Base-by-base conservation (phyloP, 2,329 filamentous ascomycete genomes). In the Colletotrichum plurivorum region DNA sequence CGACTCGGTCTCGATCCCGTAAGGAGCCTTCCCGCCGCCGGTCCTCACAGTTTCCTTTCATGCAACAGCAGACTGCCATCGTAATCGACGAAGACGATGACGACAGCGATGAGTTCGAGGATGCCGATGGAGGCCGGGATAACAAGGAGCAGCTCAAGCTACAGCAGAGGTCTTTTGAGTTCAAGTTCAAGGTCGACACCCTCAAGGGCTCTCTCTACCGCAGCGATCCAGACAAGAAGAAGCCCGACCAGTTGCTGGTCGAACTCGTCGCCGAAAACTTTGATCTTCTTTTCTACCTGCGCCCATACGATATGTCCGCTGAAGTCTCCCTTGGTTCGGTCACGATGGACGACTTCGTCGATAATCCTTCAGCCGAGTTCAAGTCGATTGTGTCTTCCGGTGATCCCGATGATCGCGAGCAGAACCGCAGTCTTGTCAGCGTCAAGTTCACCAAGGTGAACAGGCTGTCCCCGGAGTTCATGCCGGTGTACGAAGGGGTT, bases 381-480 rank as follows among this genome's bases (percentile, higher is more conserved):
- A 97, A 96, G 81, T 95, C 95, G 27, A 97, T 99, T 58, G 90
- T 99, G n/a, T 97, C 95, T 0, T 98, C 96, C 1, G 89, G 89
- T 0, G 90, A 92, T 56, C 80, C 83, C 7, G 89, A 91, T 51
- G 95, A 97, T 76, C 90, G 92, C 27, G 88, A 91, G 53, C 89
- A 93, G 67, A 90, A 93, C 70, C 89, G 93, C 69, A 94, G 97
- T 73, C 87, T 99, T 13, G 93, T 99, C 73, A 90, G 92, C 59
- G 88, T 99, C 74, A 97, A 95, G 76, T 97, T 97, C 75, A 87
- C 94, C 69, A 94, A 93, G 77, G 94, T 98, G 67, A 98, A 96
- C 75, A 92, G 89, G 39, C 90, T 94, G 58, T 98, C 96, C 2
- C 97, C 97, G 0, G 95, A 99, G 76, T 97, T 98, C 75, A 91